Percentiles rank a stretch among this genome's conserved stretches.
phyloP scores from a whole-genome alignment of 2,329 filamentous ascomycete species.

The Talaromyces rugulosus region DNA sequence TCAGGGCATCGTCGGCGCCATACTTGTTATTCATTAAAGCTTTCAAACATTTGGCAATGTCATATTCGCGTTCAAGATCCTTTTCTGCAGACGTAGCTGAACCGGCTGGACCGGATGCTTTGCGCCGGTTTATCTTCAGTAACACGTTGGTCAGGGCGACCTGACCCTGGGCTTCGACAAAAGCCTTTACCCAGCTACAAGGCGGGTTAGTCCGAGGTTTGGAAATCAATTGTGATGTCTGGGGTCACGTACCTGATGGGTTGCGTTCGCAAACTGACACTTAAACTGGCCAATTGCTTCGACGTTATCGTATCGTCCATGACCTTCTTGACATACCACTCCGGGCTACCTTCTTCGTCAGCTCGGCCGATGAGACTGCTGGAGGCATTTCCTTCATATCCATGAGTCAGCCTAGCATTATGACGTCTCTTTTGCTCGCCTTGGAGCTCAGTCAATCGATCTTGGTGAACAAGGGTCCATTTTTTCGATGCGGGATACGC shows the following conservation, averaged over 20 bases:
- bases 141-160: constrained; percentile 92
- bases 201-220: not conserved
- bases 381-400: constrained; percentile 62
- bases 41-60: constrained; percentile 96
- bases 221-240: not conserved
- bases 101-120: constrained; percentile 62
- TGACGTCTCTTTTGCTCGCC: constrained; percentile 85
- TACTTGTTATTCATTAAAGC: constrained; percentile 99
- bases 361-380: constrained; percentile 54
- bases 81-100: constrained; percentile 60
- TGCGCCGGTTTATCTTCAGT: constrained; percentile 86
- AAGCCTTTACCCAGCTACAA: constrained; percentile 80
- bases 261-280: constrained; percentile 91
- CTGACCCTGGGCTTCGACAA: constrained; percentile 95
- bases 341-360: constrained; percentile 91
- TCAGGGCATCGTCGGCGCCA: constrained; percentile 89
- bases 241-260: constrained; percentile 63
- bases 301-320: constrained; percentile 92
- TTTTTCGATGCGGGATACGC: constrained; percentile 93
- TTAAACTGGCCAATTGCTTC: constrained; percentile 87
- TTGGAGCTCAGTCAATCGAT: constrained; percentile 88
- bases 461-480: constrained; percentile 95
- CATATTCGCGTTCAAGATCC: constrained; percentile 87
- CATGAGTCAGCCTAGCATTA: constrained; percentile 66
- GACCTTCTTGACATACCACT: constrained; percentile 96